phyloP scores from a whole-genome alignment of 2,329 filamentous ascomycete genomes.

The Colletotrichum euphorbiae region DNA sequence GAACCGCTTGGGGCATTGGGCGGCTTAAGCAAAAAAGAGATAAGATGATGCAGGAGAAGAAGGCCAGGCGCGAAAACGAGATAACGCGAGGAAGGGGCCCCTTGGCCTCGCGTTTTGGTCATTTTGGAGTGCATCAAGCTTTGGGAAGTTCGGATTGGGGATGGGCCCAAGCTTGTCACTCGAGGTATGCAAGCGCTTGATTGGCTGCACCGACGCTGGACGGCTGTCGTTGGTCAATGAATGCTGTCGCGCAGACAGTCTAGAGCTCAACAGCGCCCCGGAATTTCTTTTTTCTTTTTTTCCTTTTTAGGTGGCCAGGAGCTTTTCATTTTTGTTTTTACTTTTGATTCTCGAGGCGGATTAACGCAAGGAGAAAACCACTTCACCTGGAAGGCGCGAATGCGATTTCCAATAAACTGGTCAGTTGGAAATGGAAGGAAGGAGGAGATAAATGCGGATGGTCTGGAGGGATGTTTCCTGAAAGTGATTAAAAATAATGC shows the following conservation, averaged over 20 bases:
- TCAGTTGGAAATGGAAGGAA: too few species aligned
- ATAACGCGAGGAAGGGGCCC: conserved; percentile 1
- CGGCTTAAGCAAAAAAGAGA: conserved; percentile 19
- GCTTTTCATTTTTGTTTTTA: too few species aligned
- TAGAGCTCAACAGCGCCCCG: not conserved
- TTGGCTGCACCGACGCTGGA: conserved; percentile 14
- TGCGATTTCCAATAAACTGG: too few species aligned
- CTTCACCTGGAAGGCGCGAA: too few species aligned
- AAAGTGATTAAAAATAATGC: too few species aligned
- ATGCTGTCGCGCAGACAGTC: conserved; percentile 1
- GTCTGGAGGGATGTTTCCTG: too few species aligned
- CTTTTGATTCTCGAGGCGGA: too few species aligned
- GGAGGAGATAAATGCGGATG: too few species aligned
- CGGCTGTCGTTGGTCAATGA: conserved; percentile 6
- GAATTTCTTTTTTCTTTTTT: conserved; percentile 8
- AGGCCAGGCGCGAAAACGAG: not conserved
- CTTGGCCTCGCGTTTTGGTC: not conserved
- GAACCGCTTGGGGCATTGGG: conserved; percentile 20
- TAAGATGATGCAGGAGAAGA: not conserved
- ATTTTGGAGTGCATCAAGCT: not conserved
- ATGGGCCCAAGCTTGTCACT: conserved; percentile 12
- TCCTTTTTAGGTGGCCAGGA: not conserved
- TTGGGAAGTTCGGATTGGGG: not conserved
- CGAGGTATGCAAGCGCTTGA: not conserved
- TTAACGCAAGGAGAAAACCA: too few species aligned